Conservation (phyloP, 2,329 filamentous ascomycete species). For the Thelonectria olida region DNA sequence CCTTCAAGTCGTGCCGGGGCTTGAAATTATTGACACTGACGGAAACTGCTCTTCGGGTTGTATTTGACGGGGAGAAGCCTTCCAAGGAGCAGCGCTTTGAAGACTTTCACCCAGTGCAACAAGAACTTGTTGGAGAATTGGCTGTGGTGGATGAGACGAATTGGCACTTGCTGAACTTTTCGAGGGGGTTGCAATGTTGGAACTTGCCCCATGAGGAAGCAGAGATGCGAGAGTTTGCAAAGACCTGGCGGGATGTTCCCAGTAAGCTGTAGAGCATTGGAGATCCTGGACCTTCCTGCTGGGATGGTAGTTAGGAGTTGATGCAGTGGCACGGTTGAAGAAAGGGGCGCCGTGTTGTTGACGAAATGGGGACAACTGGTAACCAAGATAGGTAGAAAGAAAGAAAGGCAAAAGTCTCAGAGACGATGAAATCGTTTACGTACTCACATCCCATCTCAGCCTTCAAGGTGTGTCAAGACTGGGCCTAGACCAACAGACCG, state of each 20-base stretch:
- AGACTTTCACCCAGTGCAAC: neutral
- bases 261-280: neutral
- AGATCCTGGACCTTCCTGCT: too few species aligned
- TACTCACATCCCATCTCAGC: neutral
- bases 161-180: neutral
- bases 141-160: neutral
- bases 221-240: neutral
- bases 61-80: slow-evolving; percentile 4
- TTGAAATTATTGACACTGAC: neutral
- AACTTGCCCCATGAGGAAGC: neutral
- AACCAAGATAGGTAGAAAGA: neutral
- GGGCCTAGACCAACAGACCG: neutral
- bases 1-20: neutral
- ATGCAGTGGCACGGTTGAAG: neutral
- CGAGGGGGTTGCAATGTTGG: neutral
- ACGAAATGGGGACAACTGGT: too few species aligned
- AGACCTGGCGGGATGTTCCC: neutral
- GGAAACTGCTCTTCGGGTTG: neutral
- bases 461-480: slow-evolving; percentile 6
- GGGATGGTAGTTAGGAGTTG: too few species aligned
- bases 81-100: neutral
- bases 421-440: neutral
- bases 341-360: too few species aligned
- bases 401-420: neutral
- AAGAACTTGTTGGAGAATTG: neutral